A percentile compares a stretch with the other conserved stretches of the same genome.
phyloP scores from a whole-genome alignment of 2,329 filamentous ascomycete species.

The Colletotrichum liriopes region DNA sequence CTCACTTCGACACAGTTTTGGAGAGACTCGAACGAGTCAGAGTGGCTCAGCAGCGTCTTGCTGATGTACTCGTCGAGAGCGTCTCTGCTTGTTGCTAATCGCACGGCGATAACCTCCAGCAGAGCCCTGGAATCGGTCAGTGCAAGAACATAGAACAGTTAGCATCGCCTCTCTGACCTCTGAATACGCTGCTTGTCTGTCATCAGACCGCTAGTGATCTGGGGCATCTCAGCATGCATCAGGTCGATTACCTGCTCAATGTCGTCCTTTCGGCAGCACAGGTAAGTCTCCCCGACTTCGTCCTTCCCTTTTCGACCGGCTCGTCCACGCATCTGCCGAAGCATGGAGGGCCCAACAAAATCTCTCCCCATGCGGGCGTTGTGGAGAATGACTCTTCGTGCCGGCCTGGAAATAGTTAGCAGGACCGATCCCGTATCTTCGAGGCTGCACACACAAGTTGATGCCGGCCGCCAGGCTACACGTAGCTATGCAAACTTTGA shows the following conservation, averaged over 20 bases:
- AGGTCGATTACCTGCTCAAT: slow-evolving; percentile 79
- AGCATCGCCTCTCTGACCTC: slow-evolving; percentile 59
- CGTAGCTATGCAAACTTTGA: slow-evolving; percentile 83
- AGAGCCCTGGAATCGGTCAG: slow-evolving; percentile 68
- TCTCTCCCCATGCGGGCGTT: slow-evolving; percentile 83
- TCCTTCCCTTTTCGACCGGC: slow-evolving; percentile 86
- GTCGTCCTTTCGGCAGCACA: slow-evolving; percentile 80
- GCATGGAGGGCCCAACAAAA: slow-evolving; percentile 83
- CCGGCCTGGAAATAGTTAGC: slow-evolving; percentile 59
- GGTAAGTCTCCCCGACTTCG: slow-evolving; percentile 82
- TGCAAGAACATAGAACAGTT: not conserved
- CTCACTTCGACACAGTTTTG: slow-evolving; percentile 70
- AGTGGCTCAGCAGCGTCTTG: slow-evolving; percentile 77
- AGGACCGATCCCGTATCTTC: slow-evolving; percentile 2
- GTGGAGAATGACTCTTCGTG: slow-evolving; percentile 82
- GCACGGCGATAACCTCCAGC: slow-evolving; percentile 79
- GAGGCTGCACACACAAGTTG: slow-evolving; percentile 66
- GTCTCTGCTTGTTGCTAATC: slow-evolving; percentile 75
- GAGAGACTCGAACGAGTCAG: slow-evolving; percentile 65
- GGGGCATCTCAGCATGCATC: slow-evolving; percentile 80
- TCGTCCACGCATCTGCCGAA: slow-evolving; percentile 85
- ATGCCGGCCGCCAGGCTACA: slow-evolving; percentile 89
- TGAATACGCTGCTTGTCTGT: slow-evolving; percentile 79
- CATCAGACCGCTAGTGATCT: slow-evolving; percentile 77
- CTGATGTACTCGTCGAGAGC: slow-evolving; percentile 78